These are phyloP conservation scores for Cucurbita pepo DNA, from an alignment of 306 rosid species.

Conservation along the genomic window DNA sequence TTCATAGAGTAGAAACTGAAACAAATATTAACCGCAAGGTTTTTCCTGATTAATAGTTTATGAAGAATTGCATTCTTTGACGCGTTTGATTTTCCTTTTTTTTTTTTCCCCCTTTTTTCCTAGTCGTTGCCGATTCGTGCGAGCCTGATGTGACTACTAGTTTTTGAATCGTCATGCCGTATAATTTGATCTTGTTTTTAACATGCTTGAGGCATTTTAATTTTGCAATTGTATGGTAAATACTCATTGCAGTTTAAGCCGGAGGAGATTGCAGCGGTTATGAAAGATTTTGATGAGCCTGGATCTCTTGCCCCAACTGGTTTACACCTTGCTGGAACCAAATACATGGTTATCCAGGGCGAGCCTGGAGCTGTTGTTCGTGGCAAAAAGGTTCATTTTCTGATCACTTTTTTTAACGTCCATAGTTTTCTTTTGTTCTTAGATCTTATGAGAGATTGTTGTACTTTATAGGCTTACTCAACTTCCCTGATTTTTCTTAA, in stretches of 20 bases:
- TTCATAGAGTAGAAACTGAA: not conserved
- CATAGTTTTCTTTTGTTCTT: not conserved
- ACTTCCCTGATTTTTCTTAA: no score
- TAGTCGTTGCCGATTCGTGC: not conserved
- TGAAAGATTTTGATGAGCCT: slow-evolving; percentile 1
- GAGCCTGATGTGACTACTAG: not conserved
- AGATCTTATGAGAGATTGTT: not conserved
- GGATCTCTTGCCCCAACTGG: not conserved
- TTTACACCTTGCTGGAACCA: not conserved
- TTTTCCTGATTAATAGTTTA: not conserved
- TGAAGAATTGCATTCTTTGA: not conserved
- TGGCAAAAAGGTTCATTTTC: not conserved
- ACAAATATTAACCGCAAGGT: no score
- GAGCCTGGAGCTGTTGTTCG: slow-evolving; percentile 1
- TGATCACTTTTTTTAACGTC: not conserved
- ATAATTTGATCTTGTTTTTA: not conserved
- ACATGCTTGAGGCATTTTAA: not conserved
- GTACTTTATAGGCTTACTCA: no score
- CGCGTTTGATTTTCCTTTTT: not conserved
- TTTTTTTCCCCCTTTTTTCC: not conserved
- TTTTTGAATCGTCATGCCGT: not conserved
- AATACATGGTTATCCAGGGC: not conserved
- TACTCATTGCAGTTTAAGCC: not conserved
- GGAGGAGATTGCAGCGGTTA: not conserved
- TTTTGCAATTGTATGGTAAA: not conserved